Percentiles rank a stretch among this genome's conserved stretches.
These are phyloP conservation scores for Mycogone perniciosa DNA, from an alignment of 2,329 filamentous ascomycete species.

Conservation along the genomic window DNA sequence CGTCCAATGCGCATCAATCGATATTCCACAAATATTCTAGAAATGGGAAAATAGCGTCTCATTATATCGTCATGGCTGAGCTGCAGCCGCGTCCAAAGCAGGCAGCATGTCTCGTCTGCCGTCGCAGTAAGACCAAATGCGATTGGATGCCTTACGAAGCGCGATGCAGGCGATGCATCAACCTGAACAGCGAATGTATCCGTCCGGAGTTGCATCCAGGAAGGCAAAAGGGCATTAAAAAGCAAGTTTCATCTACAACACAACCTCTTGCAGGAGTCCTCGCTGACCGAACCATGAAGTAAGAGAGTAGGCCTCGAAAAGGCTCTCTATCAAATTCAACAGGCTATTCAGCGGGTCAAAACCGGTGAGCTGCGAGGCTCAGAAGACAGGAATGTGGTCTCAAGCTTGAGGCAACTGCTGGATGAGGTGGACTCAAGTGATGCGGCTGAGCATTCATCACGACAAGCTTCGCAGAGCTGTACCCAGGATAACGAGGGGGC, in stretches of 20 bases:
- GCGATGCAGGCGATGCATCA: constrained; percentile 55
- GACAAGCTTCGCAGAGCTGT: constrained; percentile 24
- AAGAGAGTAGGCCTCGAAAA: constrained; percentile 70
- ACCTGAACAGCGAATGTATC: constrained; percentile 54
- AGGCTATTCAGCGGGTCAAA: constrained; percentile 55
- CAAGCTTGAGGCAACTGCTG: constrained; percentile 37
- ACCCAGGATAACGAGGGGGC: constrained; percentile 29
- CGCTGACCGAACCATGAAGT: constrained; percentile 33
- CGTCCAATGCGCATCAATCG: too few relatives aligned
- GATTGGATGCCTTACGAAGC: constrained; percentile 46
- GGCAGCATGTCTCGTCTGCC: constrained; percentile 58
- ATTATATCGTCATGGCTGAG: constrained; percentile 18
- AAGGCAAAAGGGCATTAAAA: constrained; percentile 70
- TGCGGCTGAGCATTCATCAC: constrained; percentile 14
- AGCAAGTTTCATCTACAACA: constrained; percentile 40
- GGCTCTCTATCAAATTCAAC: constrained; percentile 66
- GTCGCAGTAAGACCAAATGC: constrained; percentile 63
- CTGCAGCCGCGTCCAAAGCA: constrained; percentile 26
- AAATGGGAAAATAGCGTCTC: too few relatives aligned
- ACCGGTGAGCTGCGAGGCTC: constrained; percentile 34
- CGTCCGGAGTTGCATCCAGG: constrained; percentile 69
- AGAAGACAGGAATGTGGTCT: constrained; percentile 41
- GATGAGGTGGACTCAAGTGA: constrained; percentile 20
- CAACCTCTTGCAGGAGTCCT: background rate
- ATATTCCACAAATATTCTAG: too few relatives aligned